Percentiles rank a stretch among this genome's conserved stretches.
phyloP scores from a whole-genome alignment of 2,329 filamentous ascomycete species.

The Cytospora schulzeri region DNA sequence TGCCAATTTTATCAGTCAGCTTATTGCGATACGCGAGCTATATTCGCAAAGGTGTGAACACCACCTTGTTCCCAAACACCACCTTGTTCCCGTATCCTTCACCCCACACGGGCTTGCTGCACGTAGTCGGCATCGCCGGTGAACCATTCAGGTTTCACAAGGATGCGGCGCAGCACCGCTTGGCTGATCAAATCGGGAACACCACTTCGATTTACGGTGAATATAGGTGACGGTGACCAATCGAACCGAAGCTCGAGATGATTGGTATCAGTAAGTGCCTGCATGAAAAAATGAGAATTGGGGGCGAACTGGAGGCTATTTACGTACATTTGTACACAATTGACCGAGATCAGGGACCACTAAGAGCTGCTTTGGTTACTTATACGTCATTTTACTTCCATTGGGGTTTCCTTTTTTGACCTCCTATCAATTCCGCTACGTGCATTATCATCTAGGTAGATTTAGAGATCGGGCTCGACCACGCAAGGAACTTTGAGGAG shows the following conservation, averaged over 20 bases:
- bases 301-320: too few relatives aligned
- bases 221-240: not conserved
- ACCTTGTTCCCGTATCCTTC: too few relatives aligned
- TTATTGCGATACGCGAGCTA: not conserved
- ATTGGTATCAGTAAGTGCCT: not conserved
- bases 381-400: not conserved
- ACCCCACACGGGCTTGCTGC: not conserved
- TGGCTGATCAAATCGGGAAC: not conserved
- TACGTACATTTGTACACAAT: too few relatives aligned
- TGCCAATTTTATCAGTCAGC: not conserved
- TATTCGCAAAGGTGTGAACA: not conserved
- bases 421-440: too few relatives aligned
- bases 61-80: too few relatives aligned
- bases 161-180: not conserved
- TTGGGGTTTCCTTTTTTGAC: too few relatives aligned
- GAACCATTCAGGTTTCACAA: not conserved
- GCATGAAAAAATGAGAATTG: not conserved
- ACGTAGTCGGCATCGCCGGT: not conserved
- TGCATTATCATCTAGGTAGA: too few relatives aligned
- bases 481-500: too few relatives aligned
- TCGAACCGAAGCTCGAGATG: not conserved
- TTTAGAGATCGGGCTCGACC: too few relatives aligned
- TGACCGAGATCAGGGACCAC: slow-evolving; percentile 48
- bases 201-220: not conserved
- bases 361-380: slow-evolving; percentile 32